Evolutionary conservation across 352 stramenopile species (phyloP), one percentile per base, ranked within the genome.

Genomic region (Pythium monospermum): DNA sequence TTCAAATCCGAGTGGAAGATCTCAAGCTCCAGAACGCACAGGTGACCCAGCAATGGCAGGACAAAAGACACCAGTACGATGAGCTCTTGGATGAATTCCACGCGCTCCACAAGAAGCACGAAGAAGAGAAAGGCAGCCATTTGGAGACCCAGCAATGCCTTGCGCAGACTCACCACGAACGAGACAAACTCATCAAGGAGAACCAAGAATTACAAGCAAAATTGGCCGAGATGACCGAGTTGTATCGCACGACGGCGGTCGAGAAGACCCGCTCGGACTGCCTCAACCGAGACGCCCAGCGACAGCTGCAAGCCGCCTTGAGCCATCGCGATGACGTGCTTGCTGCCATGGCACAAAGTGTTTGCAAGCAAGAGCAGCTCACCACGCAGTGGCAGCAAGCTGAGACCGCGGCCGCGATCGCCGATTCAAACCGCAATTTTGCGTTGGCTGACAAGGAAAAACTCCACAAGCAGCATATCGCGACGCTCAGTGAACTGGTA

Each of bases 371-470:
- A 21, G 58, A 78, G 27, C 47, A 68, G 16, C 49, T 60, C 1
- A 62, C 72, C 0, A 45, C 71, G 42, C 66, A 69, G 26, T 90
- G 79, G 79, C 73, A 83, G 21, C 62, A 65, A 4, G 76, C 79
- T 1, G 79, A 90, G 46, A 49, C 66, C 0, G 73, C 79, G 0
- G 76, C 76, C 1, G 66, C 77, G 0, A 78, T 87, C 1, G 64
- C 76, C 3, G 78, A 90, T 23, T 85, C 76, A 8, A 74, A 86
- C 48, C 74, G 78, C 38, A 90, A 84, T 45, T 78, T 83, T 26
- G 71, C 72, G 23, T 73, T 86, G 6, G 66, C 47, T 4, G 74
- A 87, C 40, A 76, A 76, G 3, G 73, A 87, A 26, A 61, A 68
- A 30, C 59, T 71, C 6, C 70, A 82, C 19, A 70, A 68, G 11